Conservation (phyloP, 306 rosid genomes). For the Malus fusca region DNA sequence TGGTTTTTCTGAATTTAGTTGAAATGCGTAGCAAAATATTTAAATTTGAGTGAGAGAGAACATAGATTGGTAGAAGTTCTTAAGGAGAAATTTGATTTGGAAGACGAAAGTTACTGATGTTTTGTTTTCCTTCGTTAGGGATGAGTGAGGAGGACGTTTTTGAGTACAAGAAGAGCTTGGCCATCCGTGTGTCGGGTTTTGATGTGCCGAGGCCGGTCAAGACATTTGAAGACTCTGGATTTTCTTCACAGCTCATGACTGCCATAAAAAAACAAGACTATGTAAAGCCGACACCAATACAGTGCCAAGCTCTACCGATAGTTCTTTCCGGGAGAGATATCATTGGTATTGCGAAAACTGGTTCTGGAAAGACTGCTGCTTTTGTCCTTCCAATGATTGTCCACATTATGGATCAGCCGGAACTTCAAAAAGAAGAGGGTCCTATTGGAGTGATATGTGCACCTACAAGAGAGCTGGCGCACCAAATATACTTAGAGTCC, state of each 20-base stretch:
- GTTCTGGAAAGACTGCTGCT: constrained; percentile 97
- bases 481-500: constrained; percentile 80
- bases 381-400: constrained; percentile 98
- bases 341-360: constrained; percentile 95
- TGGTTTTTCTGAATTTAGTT: background rate
- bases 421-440: constrained; percentile 94
- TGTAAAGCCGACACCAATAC: constrained; percentile 86
- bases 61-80: background rate
- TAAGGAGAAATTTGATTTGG: background rate
- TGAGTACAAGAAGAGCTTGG: constrained; percentile 77
- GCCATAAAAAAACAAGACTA: constrained; percentile 86
- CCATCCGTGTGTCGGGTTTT: constrained; percentile 84
- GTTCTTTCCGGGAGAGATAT: constrained; percentile 89
- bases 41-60: background rate
- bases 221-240: constrained; percentile 75
- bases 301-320: constrained; percentile 83
- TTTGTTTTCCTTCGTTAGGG: constrained; percentile 34
- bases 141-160: constrained; percentile 82
- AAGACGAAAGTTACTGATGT: background rate
- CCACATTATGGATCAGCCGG: constrained; percentile 98
- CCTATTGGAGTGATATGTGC: constrained; percentile 99
- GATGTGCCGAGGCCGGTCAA: constrained; percentile 84
- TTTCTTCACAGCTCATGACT: constrained; percentile 74
- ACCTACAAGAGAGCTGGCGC: constrained; percentile 93
- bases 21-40: background rate